Conservation (phyloP, 2,329 filamentous ascomycete genomes). For the Cadophora sp. region DNA sequence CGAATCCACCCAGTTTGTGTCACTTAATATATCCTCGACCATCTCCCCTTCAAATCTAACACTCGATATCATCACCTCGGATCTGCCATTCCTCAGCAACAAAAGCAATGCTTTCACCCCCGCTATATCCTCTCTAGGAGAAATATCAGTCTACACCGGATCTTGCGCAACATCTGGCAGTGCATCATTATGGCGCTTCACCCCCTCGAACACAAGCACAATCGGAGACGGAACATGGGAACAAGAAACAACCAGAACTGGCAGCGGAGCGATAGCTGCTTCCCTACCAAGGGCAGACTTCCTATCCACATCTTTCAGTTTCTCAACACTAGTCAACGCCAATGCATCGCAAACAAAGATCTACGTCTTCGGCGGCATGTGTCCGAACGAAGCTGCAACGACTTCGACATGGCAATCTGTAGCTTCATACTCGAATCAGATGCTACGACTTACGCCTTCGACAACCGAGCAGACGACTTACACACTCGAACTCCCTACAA, state of each 20-base stretch:
- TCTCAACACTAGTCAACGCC: slow-evolving; percentile 41
- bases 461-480: slow-evolving; percentile 47
- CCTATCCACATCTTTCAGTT: slow-evolving; percentile 55
- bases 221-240: slow-evolving; percentile 63
- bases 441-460: slow-evolving; percentile 68
- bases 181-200: slow-evolving; percentile 73
- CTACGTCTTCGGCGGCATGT: slow-evolving; percentile 84
- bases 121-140: slow-evolving; percentile 67
- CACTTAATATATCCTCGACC: slow-evolving; percentile 68
- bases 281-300: slow-evolving; percentile 58
- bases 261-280: slow-evolving; percentile 45
- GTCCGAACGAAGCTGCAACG: slow-evolving; percentile 60
- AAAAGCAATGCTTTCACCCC: slow-evolving; percentile 68
- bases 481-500: slow-evolving; percentile 53
- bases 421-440: slow-evolving; percentile 80
- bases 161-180: slow-evolving; percentile 65
- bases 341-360: slow-evolving; percentile 44
- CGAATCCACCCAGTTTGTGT: slow-evolving; percentile 57
- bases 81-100: slow-evolving; percentile 68
- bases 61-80: slow-evolving; percentile 58
- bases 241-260: slow-evolving; percentile 49
- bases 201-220: slow-evolving; percentile 50
- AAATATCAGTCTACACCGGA: slow-evolving; percentile 77
- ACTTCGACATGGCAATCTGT: slow-evolving; percentile 65
- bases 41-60: slow-evolving; percentile 56